A percentile compares a stretch with the other conserved stretches of the same genome.
phyloP scores from a whole-genome alignment of 805 yeast species.

The Kregervanrija delftensis region DNA sequence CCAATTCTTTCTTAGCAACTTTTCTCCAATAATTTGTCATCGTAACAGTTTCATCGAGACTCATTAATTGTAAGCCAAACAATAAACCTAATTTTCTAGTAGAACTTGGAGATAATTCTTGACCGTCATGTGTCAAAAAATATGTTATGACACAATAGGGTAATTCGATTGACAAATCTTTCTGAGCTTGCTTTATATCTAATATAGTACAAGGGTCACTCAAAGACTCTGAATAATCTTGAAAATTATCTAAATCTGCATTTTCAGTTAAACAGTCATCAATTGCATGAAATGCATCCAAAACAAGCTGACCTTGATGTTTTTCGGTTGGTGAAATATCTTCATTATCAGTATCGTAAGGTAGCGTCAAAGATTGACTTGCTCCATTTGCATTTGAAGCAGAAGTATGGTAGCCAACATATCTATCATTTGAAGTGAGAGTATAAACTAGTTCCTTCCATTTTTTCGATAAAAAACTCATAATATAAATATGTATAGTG shows the following conservation, averaged over 20 bases:
- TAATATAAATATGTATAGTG: not conserved
- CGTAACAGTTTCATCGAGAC: constrained; percentile 66
- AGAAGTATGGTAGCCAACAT: constrained; percentile 53
- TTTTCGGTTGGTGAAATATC: constrained; percentile 4
- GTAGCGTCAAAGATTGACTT: constrained; percentile 15
- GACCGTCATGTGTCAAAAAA: constrained; percentile 77
- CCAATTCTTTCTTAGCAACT: constrained; percentile 34
- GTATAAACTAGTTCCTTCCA: constrained; percentile 57
- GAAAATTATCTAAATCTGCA: constrained; percentile 64
- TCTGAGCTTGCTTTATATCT: constrained; percentile 72
- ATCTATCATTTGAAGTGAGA: constrained; percentile 59
- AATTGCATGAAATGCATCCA: constrained; percentile 33
- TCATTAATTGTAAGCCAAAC: constrained; percentile 72
- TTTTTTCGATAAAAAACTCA: constrained; percentile 26
- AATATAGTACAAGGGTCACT: constrained; percentile 56
- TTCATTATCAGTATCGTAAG: constrained; percentile 11
- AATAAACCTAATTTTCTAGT: constrained; percentile 61
- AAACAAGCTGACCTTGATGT: constrained; percentile 8
- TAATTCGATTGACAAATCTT: constrained; percentile 60
- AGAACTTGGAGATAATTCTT: constrained; percentile 61
- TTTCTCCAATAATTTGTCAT: constrained; percentile 80
- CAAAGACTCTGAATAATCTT: constrained; percentile 63
- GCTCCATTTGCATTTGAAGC: not conserved
- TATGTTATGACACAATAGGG: constrained; percentile 77
- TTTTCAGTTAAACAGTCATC: constrained; percentile 62